Evolutionary conservation across 1,284 basidiomycete genomes (phyloP).

Genomic region (Papiliotrema nemorosa): DNA sequence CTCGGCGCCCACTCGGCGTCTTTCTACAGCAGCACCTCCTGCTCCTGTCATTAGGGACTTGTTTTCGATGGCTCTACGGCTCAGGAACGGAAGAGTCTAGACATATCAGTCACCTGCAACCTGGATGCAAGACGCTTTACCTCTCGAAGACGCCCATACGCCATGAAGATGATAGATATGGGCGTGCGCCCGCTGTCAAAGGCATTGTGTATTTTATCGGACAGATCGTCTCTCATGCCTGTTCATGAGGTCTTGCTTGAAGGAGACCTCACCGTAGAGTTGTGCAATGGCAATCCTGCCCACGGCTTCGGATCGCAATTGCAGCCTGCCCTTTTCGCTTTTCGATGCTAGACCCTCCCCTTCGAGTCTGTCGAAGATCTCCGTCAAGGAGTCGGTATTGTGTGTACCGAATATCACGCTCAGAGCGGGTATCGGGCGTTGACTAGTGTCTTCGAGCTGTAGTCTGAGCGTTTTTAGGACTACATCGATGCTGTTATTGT

Average conservation of each 20-base stretch:
- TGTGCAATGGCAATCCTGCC: slow-evolving; percentile 75
- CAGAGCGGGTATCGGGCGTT: slow-evolving; percentile 53
- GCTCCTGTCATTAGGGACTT: slow-evolving; percentile 61
- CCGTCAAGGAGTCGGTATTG: slow-evolving; percentile 65
- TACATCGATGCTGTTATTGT: slow-evolving; percentile 63
- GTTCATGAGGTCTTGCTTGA: neutral
- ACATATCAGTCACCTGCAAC: no score
- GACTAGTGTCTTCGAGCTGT: slow-evolving; percentile 49
- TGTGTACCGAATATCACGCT: slow-evolving; percentile 83
- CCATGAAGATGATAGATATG: slow-evolving; percentile 78
- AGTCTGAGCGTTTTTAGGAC: slow-evolving; percentile 61
- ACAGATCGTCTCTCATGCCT: slow-evolving; percentile 82
- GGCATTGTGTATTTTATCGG: slow-evolving; percentile 62
- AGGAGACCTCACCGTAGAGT: slow-evolving; percentile 64
- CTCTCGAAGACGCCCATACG: slow-evolving; percentile 72
- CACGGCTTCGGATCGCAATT: slow-evolving; percentile 55
- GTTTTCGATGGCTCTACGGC: slow-evolving; percentile 71
- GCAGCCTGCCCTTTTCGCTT: slow-evolving; percentile 12
- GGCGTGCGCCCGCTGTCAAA: slow-evolving; percentile 59
- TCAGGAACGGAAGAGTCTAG: slow-evolving; percentile 75
- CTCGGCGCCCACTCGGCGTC: neutral
- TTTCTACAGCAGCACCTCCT: slow-evolving; percentile 53
- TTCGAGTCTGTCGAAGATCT: slow-evolving; percentile 63
- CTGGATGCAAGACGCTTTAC: no score
- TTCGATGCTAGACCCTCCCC: slow-evolving; percentile 56